Percentiles rank a stretch among this genome's conserved stretches.
These are phyloP conservation scores for Kwoniella sp. DNA, from an alignment of 768 basidiomycete genomes.

Conservation along the genomic window DNA sequence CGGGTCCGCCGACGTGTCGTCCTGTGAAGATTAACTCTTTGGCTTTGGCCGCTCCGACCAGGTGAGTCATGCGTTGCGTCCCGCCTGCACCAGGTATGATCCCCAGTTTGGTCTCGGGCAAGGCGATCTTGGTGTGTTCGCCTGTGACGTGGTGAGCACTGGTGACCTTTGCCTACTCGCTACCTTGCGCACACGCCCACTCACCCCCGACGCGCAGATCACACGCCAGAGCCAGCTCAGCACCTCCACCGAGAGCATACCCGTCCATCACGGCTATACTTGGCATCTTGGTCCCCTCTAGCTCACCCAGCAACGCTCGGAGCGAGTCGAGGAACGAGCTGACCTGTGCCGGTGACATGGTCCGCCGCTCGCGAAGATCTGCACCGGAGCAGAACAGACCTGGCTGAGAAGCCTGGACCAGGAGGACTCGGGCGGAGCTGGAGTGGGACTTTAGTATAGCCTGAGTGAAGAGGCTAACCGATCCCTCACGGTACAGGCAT, in stretches of 20 bases:
- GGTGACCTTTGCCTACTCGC: too few species aligned
- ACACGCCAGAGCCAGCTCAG: conserved; percentile 81
- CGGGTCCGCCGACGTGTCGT: conserved; percentile 67
- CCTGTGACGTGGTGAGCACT: too few species aligned
- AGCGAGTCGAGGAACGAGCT: conserved; percentile 72
- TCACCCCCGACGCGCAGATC: conserved; percentile 84
- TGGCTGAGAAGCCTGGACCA: conserved; percentile 72
- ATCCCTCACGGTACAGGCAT: conserved; percentile 4
- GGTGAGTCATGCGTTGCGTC: conserved; percentile 77
- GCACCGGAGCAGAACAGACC: conserved; percentile 88
- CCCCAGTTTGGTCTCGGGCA: conserved; percentile 91
- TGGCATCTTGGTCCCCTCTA: conserved; percentile 80
- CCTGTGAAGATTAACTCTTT: conserved; percentile 94
- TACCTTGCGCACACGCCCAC: too few species aligned
- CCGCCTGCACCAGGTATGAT: conserved; percentile 94
- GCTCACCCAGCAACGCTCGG: conserved; percentile 63
- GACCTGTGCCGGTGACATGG: conserved; percentile 72
- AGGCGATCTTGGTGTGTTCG: conserved; percentile 66
- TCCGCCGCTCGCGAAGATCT: conserved; percentile 77
- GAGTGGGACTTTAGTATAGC: not conserved
- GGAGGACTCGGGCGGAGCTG: conserved; percentile 67
- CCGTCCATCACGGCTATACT: conserved; percentile 86
- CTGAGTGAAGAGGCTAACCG: not conserved
- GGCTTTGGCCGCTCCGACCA: conserved; percentile 82
- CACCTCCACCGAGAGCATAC: conserved; percentile 85